Evolutionary conservation across 805 yeast genomes (phyloP).

Genomic region (Candida maesae): DNA sequence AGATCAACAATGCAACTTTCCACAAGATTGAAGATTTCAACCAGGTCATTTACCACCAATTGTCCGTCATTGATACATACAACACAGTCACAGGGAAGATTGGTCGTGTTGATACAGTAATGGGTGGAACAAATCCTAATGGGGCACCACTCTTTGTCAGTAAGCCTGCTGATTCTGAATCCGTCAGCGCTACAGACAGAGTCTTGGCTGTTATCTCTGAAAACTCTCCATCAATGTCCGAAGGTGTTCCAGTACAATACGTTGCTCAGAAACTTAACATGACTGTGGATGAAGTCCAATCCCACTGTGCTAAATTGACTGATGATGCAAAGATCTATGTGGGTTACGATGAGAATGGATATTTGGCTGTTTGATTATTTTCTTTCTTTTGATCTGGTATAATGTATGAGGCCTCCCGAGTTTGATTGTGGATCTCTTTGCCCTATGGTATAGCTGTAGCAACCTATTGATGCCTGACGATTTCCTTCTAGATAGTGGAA

Average conservation of each 20-base stretch:
- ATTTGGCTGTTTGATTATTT: slow-evolving; percentile 53
- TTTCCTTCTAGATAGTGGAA: no score
- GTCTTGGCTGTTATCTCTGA: slow-evolving; percentile 47
- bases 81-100: slow-evolving; percentile 50
- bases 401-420: no score
- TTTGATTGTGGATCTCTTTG: background rate
- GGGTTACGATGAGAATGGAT: slow-evolving; percentile 65
- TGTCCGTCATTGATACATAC: slow-evolving; percentile 58
- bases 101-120: slow-evolving; percentile 5
- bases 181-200: slow-evolving; percentile 35
- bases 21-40: slow-evolving; percentile 58
- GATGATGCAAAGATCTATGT: slow-evolving; percentile 68
- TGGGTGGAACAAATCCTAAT: slow-evolving; percentile 15
- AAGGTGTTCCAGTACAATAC: slow-evolving; percentile 69
- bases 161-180: slow-evolving; percentile 32
- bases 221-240: slow-evolving; percentile 55
- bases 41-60: slow-evolving; percentile 62
- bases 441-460: no score
- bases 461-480: no score
- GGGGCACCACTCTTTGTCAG: slow-evolving; percentile 39
- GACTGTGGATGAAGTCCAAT: slow-evolving; percentile 44
- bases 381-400: no score
- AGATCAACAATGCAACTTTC: slow-evolving; percentile 60
- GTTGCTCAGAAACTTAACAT: slow-evolving; percentile 55
- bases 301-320: slow-evolving; percentile 49